phyloP scores from a whole-genome alignment of 768 basidiomycete species.

The Lactarius hengduanensis region DNA sequence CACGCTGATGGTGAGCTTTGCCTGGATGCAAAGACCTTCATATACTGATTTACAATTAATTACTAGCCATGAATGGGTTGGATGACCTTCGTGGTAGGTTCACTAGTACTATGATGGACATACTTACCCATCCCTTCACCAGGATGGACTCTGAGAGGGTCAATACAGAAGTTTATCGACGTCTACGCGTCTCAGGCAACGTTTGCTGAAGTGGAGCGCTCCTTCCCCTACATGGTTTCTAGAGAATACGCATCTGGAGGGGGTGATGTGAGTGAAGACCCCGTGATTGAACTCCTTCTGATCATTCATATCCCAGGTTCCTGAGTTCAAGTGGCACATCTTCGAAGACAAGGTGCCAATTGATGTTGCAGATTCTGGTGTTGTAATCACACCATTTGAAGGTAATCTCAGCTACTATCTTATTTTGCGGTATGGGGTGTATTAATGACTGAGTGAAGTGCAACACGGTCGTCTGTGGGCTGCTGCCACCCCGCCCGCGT shows the following conservation, averaged over 20 bases:
- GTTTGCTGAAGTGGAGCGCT: conserved; percentile 59
- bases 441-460: conserved; percentile 37
- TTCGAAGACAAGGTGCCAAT: conserved; percentile 68
- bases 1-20: conserved; percentile 68
- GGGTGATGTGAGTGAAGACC: conserved; percentile 55
- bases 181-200: conserved; percentile 69
- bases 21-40: not conserved
- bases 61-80: conserved; percentile 77
- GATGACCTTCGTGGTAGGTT: conserved; percentile 79
- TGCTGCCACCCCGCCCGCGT: conserved; percentile 39
- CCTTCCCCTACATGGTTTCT: conserved; percentile 81
- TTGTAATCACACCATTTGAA: conserved; percentile 62
- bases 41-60: conserved; percentile 5
- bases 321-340: conserved; percentile 80
- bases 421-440: not conserved
- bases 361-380: conserved; percentile 61
- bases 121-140: conserved; percentile 14
- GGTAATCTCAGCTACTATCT: conserved; percentile 42
- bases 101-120: not conserved
- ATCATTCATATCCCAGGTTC: conserved; percentile 50
- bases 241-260: conserved; percentile 78
- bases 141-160: conserved; percentile 72
- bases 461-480: conserved; percentile 73
- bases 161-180: conserved; percentile 72
- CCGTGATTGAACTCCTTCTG: not conserved